Evolutionary conservation across 768 basidiomycete species (phyloP), one percentile per base, ranked within the genome.

Genomic region (Serendipita sp.): DNA sequence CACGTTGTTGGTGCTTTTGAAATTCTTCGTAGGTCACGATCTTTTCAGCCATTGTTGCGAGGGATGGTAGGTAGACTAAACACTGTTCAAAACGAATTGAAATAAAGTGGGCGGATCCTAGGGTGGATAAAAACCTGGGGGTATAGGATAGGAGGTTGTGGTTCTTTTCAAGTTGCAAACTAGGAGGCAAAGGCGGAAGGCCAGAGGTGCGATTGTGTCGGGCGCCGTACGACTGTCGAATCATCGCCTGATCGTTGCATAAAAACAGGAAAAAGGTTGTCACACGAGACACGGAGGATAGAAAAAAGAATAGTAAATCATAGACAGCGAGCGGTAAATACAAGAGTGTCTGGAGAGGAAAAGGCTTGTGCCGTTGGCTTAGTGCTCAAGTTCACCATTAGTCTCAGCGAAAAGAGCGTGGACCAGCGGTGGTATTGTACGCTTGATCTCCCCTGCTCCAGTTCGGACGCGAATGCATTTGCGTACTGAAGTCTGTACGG

Each of bases 1-100:
- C 83, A 76, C 87, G 88, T 63, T 79, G 77, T 68, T 75, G 81
- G 80, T 95, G 82, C 63, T 79, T 78, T 69, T 89, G 84, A 73
- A 96, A 86, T 73, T 91, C 83, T 45, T 88, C 86, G 64, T 74
- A 66, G 27, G 74, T 74, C 70, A 74, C 75, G 34, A 64, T 66
- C 64, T 69, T 73, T 37, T 60, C 55, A 34, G 55, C 55, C 55
- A 60, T 60, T n/a, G 4, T 60, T 60, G 16, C 27, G 6, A 52
- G 6, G 15, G 23, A 43, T 8, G 27, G 15, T 48, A 43, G 40
- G 18, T 10, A 13, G 16, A 23, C 8, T n/a, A 29, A 50, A 44
- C 18, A 63, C n/a, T 29, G 13, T 63, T 15, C 27, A 50, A 31
- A n/a, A 50, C 18, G 48, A 50, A n/a, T 18, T 50, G 6, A 5